phyloP scores from a whole-genome alignment of 192 early-diverging fungal species.

The Backusella liffmaniae region DNA sequence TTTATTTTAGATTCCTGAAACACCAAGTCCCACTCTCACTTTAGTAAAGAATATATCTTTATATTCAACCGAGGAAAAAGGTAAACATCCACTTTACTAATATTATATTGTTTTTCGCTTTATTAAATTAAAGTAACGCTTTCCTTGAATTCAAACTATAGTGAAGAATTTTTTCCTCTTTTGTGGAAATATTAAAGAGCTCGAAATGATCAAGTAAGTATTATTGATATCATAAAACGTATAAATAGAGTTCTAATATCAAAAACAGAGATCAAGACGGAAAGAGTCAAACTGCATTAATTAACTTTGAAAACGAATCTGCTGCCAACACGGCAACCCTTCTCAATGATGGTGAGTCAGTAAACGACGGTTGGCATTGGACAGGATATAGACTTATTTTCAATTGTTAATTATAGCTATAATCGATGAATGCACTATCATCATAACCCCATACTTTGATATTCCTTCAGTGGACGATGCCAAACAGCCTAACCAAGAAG shows the following conservation, averaged over 20 bases:
- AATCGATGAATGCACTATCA: slow-evolving; percentile 54
- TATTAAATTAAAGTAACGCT: background rate
- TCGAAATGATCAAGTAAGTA: slow-evolving; percentile 58
- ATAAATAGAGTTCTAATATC: background rate
- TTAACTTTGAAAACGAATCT: slow-evolving; percentile 54
- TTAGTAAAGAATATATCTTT: slow-evolving; percentile 53
- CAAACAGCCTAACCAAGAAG: slow-evolving; percentile 19
- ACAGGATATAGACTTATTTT: background rate
- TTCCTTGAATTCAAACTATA: slow-evolving; percentile 17
- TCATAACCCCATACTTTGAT: slow-evolving; percentile 49
- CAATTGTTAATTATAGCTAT: slow-evolving; percentile 36
- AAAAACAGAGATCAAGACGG: slow-evolving; percentile 43
- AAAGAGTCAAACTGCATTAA: slow-evolving; percentile 52
- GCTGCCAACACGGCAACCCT: slow-evolving; percentile 65
- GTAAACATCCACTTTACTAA: slow-evolving; percentile 19
- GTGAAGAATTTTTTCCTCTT: slow-evolving; percentile 67
- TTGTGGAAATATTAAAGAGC: slow-evolving; percentile 62
- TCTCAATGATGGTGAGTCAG: slow-evolving; percentile 45
- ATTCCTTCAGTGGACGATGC: slow-evolving; percentile 23
- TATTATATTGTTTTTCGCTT: background rate
- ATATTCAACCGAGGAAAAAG: slow-evolving; percentile 53
- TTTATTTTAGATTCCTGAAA: slow-evolving; percentile 44
- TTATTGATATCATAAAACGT: background rate
- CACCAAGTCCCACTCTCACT: slow-evolving; percentile 49
- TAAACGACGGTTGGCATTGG: background rate